phyloP scores from a whole-genome alignment of 2,329 filamentous ascomycete species.

The Hymenoscyphus linearis region DNA sequence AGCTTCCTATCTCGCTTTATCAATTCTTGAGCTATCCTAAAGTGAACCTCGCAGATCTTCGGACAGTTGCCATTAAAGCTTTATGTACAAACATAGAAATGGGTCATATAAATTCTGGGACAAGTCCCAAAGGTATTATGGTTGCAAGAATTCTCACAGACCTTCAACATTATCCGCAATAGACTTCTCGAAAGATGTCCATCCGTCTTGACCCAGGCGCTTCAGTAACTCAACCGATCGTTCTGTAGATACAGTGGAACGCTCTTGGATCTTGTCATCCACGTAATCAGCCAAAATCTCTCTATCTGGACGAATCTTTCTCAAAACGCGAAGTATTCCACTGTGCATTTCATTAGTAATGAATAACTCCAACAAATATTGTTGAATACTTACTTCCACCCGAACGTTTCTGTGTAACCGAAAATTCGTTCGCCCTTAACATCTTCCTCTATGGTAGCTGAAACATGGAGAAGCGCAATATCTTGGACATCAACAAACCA shows the following conservation, averaged over 20 bases:
- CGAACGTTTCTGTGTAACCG: conserved; percentile 20
- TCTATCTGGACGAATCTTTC: conserved; percentile 21
- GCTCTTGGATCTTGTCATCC: conserved; percentile 12
- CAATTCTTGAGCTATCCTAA: too few relatives aligned
- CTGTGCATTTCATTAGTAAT: neutral
- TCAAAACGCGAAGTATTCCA: conserved; percentile 21
- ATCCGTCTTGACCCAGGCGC: conserved; percentile 15
- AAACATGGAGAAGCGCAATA: conserved; percentile 28
- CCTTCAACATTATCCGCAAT: conserved; percentile 4
- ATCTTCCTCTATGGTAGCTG: conserved; percentile 25
- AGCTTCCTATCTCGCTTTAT: too few relatives aligned
- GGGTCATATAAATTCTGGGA: neutral
- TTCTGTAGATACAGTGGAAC: conserved; percentile 16
- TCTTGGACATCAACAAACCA: conserved; percentile 29
- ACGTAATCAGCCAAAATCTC: conserved; percentile 19
- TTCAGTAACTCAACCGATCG: conserved; percentile 17
- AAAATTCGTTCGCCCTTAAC: conserved; percentile 24
- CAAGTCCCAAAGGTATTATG: neutral
- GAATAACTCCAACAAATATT: neutral
- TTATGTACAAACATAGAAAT: neutral
- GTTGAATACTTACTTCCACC: conserved; percentile 22
- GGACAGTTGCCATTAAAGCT: too few relatives aligned
- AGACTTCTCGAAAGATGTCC: conserved; percentile 17
- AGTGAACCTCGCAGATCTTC: too few relatives aligned
- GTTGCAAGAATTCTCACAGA: neutral